Evolutionary conservation across 192 early-diverging fungal species (phyloP), one percentile per base, ranked within the genome.

Genomic region (Rhizophagus prolifer): DNA sequence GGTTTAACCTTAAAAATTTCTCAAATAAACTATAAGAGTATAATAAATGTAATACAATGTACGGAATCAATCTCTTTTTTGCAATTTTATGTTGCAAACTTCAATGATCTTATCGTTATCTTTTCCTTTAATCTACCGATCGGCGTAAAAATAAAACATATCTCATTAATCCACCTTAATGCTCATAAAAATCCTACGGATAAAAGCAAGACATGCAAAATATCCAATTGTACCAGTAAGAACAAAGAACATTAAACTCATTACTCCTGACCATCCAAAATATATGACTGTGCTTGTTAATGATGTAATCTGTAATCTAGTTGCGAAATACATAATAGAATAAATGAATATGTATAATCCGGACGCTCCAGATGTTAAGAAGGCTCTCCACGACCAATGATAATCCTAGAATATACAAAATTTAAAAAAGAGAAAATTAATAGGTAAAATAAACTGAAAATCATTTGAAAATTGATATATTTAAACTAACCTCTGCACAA

Each of bases 291-390:
- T 85, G 73, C 92, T 91, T 50, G 94, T 92, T 25, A 91, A 85
- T 7, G 91, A 90, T 50, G 91, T 89, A 87, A 98, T 92, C 70
- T 91, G 88, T 61, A 95, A 86, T 41, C 89, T 90, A 9, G 91
- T 88, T 61, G 88, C 85, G 81, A 94, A 98, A 72, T 96, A 98
- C 82, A 96, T 85, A 54, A 95, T 83, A 3, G 93, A 92, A 78
- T 98, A 98, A 72, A 93, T 72, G 78, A 95, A 95, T 36, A 97
- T 92, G 80, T 98, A 97, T 46, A 93, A 77, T 2, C 92, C 92
- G 26, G 94, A 90, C 1, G 95, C 93, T 1, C 93, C 97, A 23
- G 91, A 89, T 1, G 95, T 91, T 62, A 94, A 87, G 82, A 97
- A 95, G 12, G 94, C 89, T 38, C 90, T 87, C 97, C 97, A 98